Evolutionary conservation across 2,329 filamentous ascomycete species (phyloP).

Genomic region (Paraphoma sp.): DNA sequence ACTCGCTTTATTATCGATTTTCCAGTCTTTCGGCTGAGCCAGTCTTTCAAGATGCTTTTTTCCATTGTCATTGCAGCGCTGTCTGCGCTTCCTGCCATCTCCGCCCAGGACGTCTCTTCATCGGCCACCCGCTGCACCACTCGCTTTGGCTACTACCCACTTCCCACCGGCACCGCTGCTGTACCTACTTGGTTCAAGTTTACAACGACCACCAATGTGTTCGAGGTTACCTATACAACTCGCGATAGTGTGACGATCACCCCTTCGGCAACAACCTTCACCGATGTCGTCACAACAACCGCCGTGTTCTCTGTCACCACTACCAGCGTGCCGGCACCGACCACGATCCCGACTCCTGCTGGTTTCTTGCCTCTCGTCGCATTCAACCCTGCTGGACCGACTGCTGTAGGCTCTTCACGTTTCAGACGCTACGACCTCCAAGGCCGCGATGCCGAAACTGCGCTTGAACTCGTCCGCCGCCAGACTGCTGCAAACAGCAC

Average conservation of each 20-base stretch:
- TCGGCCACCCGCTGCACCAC: conserved; percentile 21
- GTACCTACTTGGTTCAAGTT: conserved; percentile 17
- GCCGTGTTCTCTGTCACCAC: conserved; percentile 5
- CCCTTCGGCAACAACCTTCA: conserved; percentile 27
- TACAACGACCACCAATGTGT: conserved; percentile 14
- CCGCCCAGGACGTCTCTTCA: conserved; percentile 13
- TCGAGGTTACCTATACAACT: conserved; percentile 16
- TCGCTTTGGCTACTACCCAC: conserved; percentile 16
- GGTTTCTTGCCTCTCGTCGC: conserved; percentile 25
- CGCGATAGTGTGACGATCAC: conserved; percentile 24
- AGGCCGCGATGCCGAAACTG: conserved; percentile 7
- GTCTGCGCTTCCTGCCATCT: conserved; percentile 21
- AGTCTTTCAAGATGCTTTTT: conserved; percentile 22
- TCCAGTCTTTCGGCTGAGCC: conserved; percentile 11
- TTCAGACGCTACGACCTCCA: conserved; percentile 24
- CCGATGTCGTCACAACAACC: conserved; percentile 23
- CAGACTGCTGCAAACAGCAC: conserved; percentile 22
- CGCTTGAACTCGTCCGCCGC: conserved; percentile 17
- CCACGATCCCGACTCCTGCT: conserved; percentile 16
- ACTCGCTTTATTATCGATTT: conserved; percentile 18
- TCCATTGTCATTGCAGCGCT: conserved; percentile 21
- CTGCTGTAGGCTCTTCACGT: conserved; percentile 12
- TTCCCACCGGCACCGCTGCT: conserved; percentile 11
- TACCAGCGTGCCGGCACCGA: conserved; percentile 8
- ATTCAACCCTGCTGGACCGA: conserved; percentile 7